Base-by-base conservation (phyloP, 73 alveolate species). In the Paramecium bursaria region DNA sequence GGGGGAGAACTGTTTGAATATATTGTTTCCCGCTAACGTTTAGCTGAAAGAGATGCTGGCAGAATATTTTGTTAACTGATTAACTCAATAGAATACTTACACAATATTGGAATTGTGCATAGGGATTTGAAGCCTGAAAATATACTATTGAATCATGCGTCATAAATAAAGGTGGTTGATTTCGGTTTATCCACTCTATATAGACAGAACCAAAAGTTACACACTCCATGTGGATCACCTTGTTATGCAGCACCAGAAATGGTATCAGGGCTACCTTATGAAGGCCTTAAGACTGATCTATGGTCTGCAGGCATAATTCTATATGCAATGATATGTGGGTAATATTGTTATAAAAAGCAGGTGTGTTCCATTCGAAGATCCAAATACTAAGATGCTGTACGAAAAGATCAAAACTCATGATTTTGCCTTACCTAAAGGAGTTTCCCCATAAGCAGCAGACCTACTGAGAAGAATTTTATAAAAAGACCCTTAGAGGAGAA, bases 81-180 rank as follows among this genome's bases (percentile, higher is more conserved):
- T 15, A 88, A 90, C 25, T 97, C 97, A n/a, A 88, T 95, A 1
- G 96, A 90, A 88, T 93, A 93, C 74, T 88, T 95, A 14, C 95
- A 93, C 42, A 75, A 86, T 49, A 42, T 93, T 21, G 90, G 94
- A 44, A 87, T 96, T 10, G 98, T 95, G 30, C 97, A 94, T 52
- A 86, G 99, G 29, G 98, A 95, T 67, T 51, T 95, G 21, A 94
- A 95, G 52, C 98, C 97, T 23, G 96, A 95, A 67, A 95, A 94
- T 74, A 60, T 94, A 46, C 80, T 90, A 42, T 75, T 90, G 7
- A 93, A 90, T 87, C 52, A 82, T 25, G 87, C 77, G 42, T 85
- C 75, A 52, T 73, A 74, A 50, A 86, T 90, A 27, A 90, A 90
- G 73, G 88, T 90, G 0, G 95, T 91, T 19, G 95, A 90, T 79